These are phyloP conservation scores for Candida chauliodis DNA, from an alignment of 805 yeast genomes.

Conservation along the genomic window DNA sequence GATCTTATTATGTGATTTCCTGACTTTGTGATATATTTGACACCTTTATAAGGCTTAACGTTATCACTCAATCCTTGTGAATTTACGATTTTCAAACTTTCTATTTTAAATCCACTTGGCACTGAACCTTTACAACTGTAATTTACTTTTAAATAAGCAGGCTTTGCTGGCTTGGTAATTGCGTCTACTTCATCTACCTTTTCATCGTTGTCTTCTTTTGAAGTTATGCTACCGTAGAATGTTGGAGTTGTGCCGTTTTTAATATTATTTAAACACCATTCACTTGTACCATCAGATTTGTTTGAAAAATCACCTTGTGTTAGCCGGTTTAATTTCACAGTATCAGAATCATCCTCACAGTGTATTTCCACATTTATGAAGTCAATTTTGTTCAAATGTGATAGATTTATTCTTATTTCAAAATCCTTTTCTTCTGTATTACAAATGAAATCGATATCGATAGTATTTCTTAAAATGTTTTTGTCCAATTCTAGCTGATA, in stretches of 20 bases:
- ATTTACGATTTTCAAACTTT: constrained; percentile 54
- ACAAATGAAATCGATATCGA: constrained; percentile 45
- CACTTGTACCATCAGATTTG: constrained; percentile 49
- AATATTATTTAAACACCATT: constrained; percentile 61
- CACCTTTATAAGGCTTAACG: constrained; percentile 86
- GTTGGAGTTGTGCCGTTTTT: constrained; percentile 66
- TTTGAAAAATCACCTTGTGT: constrained; percentile 76
- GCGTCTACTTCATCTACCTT: constrained; percentile 18
- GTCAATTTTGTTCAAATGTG: constrained; percentile 32
- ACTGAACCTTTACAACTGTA: constrained; percentile 65
- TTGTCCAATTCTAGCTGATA: constrained; percentile 56
- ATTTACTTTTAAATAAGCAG: constrained; percentile 42
- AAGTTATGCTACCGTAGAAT: constrained; percentile 54
- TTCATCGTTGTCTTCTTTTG: constrained; percentile 10
- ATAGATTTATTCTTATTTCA: constrained; percentile 47
- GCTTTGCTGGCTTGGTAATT: constrained; percentile 14
- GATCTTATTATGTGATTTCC: constrained; percentile 53
- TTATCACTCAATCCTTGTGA: constrained; percentile 56
- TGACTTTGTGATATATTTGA: constrained; percentile 68
- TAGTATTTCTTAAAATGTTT: constrained; percentile 42
- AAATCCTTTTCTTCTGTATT: constrained; percentile 49
- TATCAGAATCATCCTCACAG: constrained; percentile 15
- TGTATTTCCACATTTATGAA: constrained; percentile 25
- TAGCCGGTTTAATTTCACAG: constrained; percentile 55
- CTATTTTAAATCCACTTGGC: constrained; percentile 74